phyloP scores from a whole-genome alignment of 148 eudicot genomes.

The Amaranthus hypochondriacus region DNA sequence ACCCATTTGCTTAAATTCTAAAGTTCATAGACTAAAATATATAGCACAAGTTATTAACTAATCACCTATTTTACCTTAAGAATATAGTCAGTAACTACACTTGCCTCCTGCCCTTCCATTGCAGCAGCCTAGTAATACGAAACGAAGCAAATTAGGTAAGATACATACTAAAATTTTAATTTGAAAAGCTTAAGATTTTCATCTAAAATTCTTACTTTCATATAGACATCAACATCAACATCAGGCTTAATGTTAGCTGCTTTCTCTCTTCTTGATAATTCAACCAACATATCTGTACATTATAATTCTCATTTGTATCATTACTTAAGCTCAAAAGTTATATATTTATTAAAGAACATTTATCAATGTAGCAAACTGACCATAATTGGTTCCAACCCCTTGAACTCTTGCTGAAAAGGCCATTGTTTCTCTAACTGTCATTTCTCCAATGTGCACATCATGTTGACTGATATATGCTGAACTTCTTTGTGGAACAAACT shows the following conservation, averaged over 20 bases:
- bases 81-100: slow-evolving; percentile 70
- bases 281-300: slow-evolving; percentile 49
- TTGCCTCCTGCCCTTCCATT: slow-evolving; percentile 65
- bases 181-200: no score
- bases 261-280: slow-evolving; percentile 59
- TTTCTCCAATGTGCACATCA: slow-evolving; percentile 52
- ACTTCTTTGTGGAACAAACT: slow-evolving; percentile 48
- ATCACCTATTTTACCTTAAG: slow-evolving; percentile 49
- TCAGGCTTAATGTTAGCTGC: slow-evolving; percentile 70
- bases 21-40: background rate
- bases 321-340: no score
- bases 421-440: slow-evolving; percentile 60
- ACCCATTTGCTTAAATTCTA: background rate
- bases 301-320: background rate
- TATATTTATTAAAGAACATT: background rate
- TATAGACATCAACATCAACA: slow-evolving; percentile 54
- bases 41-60: no score
- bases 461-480: slow-evolving; percentile 59
- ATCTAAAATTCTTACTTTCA: slow-evolving; percentile 43
- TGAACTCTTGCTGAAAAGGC: slow-evolving; percentile 58
- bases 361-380: slow-evolving; percentile 22
- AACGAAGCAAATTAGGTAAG: background rate
- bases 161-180: background rate
- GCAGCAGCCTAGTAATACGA: slow-evolving; percentile 53
- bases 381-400: slow-evolving; percentile 54